Conservation (phyloP, 139 green algal species). For the Pleodorina starrii region DNA sequence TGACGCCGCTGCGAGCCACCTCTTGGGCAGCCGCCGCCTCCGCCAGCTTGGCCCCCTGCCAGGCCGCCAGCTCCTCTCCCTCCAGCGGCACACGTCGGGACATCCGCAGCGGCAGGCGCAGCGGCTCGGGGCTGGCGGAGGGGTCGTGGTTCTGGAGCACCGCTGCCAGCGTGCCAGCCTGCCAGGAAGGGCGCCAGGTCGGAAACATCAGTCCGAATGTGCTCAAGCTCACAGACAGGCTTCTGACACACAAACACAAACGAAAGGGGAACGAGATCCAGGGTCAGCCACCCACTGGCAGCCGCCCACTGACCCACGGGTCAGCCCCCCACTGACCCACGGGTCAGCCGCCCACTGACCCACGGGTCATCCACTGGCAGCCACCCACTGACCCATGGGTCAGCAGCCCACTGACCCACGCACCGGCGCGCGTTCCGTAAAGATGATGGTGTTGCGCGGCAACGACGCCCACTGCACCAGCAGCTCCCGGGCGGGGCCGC, state of each 20-base stretch:
- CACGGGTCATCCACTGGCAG: too few species aligned
- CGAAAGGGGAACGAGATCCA: too few species aligned
- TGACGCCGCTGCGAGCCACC: neutral
- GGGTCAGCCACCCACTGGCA: too few species aligned
- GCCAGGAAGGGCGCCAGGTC: too few species aligned
- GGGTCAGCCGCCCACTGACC: too few species aligned
- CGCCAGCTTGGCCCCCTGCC: slow-evolving; percentile 44
- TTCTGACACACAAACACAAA: too few species aligned
- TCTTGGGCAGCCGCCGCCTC: slow-evolving; percentile 25
- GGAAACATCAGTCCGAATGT: too few species aligned
- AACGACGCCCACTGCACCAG: slow-evolving; percentile 88
- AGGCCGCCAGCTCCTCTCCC: slow-evolving; percentile 85
- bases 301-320: too few species aligned
- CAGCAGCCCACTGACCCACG: too few species aligned
- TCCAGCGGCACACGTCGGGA: slow-evolving; percentile 77
- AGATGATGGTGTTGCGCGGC: slow-evolving; percentile 83
- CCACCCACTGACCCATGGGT: too few species aligned
- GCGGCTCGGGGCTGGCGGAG: slow-evolving; percentile 24
- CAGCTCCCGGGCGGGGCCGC: slow-evolving; percentile 78
- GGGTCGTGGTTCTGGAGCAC: slow-evolving; percentile 43
- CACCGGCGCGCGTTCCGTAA: slow-evolving; percentile 71
- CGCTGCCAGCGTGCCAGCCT: slow-evolving; percentile 55
- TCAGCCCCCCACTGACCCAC: too few species aligned
- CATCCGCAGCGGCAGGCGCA: slow-evolving; percentile 69
- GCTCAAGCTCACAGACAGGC: too few species aligned